Conservation (phyloP, 1,284 basidiomycete genomes). For the Neonothopanus nambi region DNA sequence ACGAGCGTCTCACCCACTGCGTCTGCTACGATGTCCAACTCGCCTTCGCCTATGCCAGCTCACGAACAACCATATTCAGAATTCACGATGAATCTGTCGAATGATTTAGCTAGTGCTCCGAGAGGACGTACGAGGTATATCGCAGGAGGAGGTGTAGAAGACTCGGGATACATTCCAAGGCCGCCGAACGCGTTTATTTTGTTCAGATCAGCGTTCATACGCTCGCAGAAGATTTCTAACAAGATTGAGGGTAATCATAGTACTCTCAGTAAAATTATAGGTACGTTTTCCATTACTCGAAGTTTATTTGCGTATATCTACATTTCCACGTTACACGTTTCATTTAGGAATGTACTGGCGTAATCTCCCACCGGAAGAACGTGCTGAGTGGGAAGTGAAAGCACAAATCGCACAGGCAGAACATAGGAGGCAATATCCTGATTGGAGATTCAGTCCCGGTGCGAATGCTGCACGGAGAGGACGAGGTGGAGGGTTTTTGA, state of each 20-base stretch:
- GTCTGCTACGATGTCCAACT: no score
- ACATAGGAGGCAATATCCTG: slow-evolving; percentile 74
- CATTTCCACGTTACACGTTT: no score
- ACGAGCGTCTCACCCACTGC: no score
- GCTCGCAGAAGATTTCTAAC: slow-evolving; percentile 72
- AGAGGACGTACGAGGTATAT: no score
- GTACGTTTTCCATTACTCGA: slow-evolving; percentile 26
- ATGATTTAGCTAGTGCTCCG: no score
- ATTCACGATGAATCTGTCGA: no score
- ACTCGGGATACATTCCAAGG: slow-evolving; percentile 67
- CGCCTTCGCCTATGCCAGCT: no score
- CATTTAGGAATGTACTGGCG: slow-evolving; percentile 69
- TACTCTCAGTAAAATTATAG: slow-evolving; percentile 65
- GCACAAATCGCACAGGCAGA: slow-evolving; percentile 75
- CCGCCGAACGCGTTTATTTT: slow-evolving; percentile 96
- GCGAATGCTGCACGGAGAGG: slow-evolving; percentile 53
- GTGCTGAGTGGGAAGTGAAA: slow-evolving; percentile 73
- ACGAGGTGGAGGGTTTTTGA: slow-evolving; percentile 33
- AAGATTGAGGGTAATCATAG: slow-evolving; percentile 80
- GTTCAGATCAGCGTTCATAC: slow-evolving; percentile 88
- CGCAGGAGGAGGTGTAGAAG: no score
- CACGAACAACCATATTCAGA: no score
- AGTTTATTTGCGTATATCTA: slow-evolving; percentile 16
- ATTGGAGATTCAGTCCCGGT: slow-evolving; percentile 73
- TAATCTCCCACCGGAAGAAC: slow-evolving; percentile 57